Base-by-base conservation (phyloP, 202 grass and related monocot genomes). In the Bolboschoenoplectus hybrid region DNA sequence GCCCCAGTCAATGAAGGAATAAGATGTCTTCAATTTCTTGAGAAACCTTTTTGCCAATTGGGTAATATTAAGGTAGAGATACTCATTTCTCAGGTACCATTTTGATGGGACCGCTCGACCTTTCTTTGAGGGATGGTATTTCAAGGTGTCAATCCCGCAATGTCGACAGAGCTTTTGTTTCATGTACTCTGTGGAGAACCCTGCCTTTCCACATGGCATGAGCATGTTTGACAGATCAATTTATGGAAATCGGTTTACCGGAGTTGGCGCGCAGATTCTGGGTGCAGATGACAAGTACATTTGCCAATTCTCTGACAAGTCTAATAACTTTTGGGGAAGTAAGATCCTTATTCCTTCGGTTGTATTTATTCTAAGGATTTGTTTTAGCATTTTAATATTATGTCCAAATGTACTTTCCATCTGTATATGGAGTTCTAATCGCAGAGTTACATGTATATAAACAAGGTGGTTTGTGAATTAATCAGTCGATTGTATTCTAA, bases 121-220 rank as follows among this genome's bases (percentile, higher is more conserved):
- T 2, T 98, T 98, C 85, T 98, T 98, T 13, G 95, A 98, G 77
- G 93, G 93, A 64, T 95, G 96, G 96, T 98, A 98, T 84, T 98
- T 98, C 89, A 98, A 94, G 89, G 90, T 98, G 7, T 66, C 96
- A 3, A 98, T 98, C 79, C 93, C 93, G 0, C 81, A 94, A 84
- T 82, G 77, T 62, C 86, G 90, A 72, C 91, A 98, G 87, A 95
- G 82, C 68, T 98, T 98, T 88, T 95, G 93, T 62, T 98, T 98
- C 85, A 98, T 98, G 96, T 98, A 98, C 68, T 94, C 96, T 1
- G 81, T 94, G 1, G 96, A 98, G 89, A 98, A 94, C 72, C 96
- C 96, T 1, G 81, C 89, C n/a, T 98, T 98, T 51, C 89, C 81
- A 34, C 80, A 95, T 40, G 93, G 93, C 11, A 94, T 98, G 96